A percentile compares a stretch with the other conserved stretches of the same genome.
Conservation (phyloP, 805 yeast genomes). For the Kazachstania psychrophila region DNA sequence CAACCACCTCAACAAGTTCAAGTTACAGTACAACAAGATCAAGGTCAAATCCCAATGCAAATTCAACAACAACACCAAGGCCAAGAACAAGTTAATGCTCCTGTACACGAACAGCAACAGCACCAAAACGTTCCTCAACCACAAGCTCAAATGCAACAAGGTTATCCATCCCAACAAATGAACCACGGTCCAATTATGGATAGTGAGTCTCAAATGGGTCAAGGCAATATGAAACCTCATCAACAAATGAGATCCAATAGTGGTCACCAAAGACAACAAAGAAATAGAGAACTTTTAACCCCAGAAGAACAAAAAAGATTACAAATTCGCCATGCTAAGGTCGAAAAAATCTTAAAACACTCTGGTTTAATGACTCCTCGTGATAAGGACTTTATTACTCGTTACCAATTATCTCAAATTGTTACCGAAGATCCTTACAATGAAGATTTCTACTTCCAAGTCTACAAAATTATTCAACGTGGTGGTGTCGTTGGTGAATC, state of each 20-base stretch:
- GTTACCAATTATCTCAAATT: constrained; percentile 89
- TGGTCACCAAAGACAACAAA: constrained; percentile 14
- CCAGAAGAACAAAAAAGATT: constrained; percentile 67
- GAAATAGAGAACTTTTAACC: constrained; percentile 38
- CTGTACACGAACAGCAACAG: constrained; percentile 1
- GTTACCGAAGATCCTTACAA: constrained; percentile 95
- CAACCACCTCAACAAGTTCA: constrained; percentile 2
- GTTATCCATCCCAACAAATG: too few relatives aligned
- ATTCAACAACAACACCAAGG: constrained; percentile 3
- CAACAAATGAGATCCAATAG: constrained; percentile 10
- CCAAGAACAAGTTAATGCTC: constrained; percentile 6
- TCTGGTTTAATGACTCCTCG: constrained; percentile 95
- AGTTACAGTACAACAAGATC: background rate
- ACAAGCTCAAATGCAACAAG: constrained; percentile 11
- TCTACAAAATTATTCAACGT: constrained; percentile 64
- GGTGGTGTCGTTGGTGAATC: constrained; percentile 34
- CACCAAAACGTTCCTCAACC: constrained; percentile 11
- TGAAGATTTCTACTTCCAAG: constrained; percentile 95
- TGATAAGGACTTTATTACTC: constrained; percentile 90
- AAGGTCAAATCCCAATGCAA: background rate
- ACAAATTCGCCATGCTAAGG: constrained; percentile 63
- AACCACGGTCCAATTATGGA: background rate
- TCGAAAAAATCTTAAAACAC: constrained; percentile 63
- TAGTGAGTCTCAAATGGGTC: background rate
- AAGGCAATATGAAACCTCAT: constrained; percentile 4